Percentiles rank a stretch among this genome's conserved stretches.
These are phyloP conservation scores for Cunninghamia lanceolata DNA, from an alignment of 75 land plant genomes.

Conservation along the genomic window DNA sequence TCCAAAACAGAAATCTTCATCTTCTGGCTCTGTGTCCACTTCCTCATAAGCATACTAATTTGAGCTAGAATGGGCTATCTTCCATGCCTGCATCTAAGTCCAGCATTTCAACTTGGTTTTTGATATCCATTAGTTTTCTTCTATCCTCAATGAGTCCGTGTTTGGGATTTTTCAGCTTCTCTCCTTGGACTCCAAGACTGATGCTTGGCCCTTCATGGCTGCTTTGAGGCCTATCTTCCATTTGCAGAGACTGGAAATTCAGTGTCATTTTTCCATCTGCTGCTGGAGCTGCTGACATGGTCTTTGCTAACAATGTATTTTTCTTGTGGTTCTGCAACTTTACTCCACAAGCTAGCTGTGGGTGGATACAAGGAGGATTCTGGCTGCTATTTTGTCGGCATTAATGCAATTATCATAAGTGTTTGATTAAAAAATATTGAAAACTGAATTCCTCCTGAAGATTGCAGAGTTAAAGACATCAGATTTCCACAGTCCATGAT, in stretches of 20 bases:
- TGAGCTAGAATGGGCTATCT: background rate
- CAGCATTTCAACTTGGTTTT: background rate
- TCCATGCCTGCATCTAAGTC: background rate
- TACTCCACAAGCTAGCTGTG: background rate
- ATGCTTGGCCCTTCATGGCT: background rate
- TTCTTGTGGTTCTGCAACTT: background rate
- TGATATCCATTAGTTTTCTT: background rate
- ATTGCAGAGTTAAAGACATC: conserved; percentile 1
- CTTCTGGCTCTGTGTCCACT: background rate
- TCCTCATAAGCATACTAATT: background rate
- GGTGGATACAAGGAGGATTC: background rate
- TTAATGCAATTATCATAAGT: background rate
- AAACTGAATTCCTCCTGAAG: background rate
- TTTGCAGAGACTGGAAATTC: background rate
- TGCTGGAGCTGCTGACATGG: background rate
- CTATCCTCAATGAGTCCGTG: background rate
- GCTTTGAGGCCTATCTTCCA: background rate
- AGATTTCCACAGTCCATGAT: too few species aligned
- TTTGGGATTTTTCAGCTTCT: background rate
- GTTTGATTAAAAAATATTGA: background rate
- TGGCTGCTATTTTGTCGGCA: background rate
- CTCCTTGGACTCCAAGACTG: background rate
- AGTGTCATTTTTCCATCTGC: background rate
- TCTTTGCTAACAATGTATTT: background rate
- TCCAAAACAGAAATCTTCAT: background rate